Evolutionary conservation across 176 grass and related monocot genomes (phyloP), one percentile per base, ranked within the genome.

Genomic region (Avena sativa): DNA sequence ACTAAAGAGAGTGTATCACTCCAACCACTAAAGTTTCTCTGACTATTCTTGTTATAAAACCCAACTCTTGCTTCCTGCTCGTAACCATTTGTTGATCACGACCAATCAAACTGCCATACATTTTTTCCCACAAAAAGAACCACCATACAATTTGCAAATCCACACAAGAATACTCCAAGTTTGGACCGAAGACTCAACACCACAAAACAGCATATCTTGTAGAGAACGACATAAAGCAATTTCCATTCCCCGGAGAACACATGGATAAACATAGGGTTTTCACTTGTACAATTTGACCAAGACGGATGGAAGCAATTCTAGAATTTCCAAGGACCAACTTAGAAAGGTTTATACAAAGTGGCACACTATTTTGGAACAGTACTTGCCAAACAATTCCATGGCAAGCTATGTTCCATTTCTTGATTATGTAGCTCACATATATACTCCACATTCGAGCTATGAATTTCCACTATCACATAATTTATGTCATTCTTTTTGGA

Each of bases 1-100:
- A 90, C 78, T 77, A 19, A 69, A n/a, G 84, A 82, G 36, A 53
- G 21, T 17, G 71, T 62, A 82, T 71, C 84, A 86, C 40, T 61
- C 16, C 3, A 90, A 79, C 74, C 5, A 83, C 84, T 87, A 79
- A 90, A 79, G 84, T 43, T 66, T 21, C 43, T 23, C 21, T 36
- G 43, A 79, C 61, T 78, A 62, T 72, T 78, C 52, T 56, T 12
- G 2, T 61, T 15, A 40, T 52, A 25, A 26, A 17, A 74, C 51
- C 44, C 68, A 38, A 72, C 19, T 34, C 9, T 60, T 21, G 20
- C 43, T 79, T 34, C 23, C 52, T 79, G 52, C 76, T 62, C 52
- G 46, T 32, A 77, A 78, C 88, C 71, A 72, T 53, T 69, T 71
- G 59, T 70, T 51, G 48, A 51, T n/a, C 69, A 65, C 40, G 28